A percentile compares a stretch with the other conserved stretches of the same genome.
Evolutionary conservation across 169 alveolate genomes (phyloP).

Genomic region (Haemoproteus tartakovskyi): DNA sequence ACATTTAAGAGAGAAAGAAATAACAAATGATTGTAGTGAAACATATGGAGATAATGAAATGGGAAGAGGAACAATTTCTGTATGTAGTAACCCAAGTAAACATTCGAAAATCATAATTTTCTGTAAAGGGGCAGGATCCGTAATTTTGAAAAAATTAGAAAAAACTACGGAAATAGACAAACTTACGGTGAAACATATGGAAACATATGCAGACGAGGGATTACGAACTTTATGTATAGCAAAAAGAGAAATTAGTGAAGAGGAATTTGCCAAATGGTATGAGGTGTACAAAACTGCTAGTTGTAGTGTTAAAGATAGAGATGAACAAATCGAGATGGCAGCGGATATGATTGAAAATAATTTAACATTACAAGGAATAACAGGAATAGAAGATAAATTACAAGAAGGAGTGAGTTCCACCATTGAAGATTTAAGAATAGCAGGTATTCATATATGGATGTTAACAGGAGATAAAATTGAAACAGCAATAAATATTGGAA

Average conservation of each 20-base stretch:
- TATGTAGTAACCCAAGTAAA: conserved; percentile 32
- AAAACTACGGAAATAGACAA: conserved; percentile 67
- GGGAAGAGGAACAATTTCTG: not conserved
- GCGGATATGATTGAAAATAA: conserved; percentile 88
- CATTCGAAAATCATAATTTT: conserved; percentile 73
- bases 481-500: conserved; percentile 94
- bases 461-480: conserved; percentile 98
- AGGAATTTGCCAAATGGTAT: conserved; percentile 78
- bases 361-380: conserved; percentile 91
- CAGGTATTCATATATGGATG: conserved; percentile 98
- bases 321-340: conserved; percentile 77
- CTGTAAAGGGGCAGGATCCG: conserved; percentile 93
- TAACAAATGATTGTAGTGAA: not conserved
- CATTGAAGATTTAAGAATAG: conserved; percentile 88
- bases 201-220: conserved; percentile 83
- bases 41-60: conserved; percentile 8
- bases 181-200: conserved; percentile 71
- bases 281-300: conserved; percentile 68
- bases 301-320: conserved; percentile 72
- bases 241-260: conserved; percentile 84
- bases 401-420: conserved; percentile 96
- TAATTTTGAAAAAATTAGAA: conserved; percentile 80
- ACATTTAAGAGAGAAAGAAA: too few species aligned
- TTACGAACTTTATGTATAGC: conserved; percentile 90
- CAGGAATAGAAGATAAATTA: conserved; percentile 97